Conservation (phyloP, 2,329 filamentous ascomycete species). For the Botryotinia calthae region DNA sequence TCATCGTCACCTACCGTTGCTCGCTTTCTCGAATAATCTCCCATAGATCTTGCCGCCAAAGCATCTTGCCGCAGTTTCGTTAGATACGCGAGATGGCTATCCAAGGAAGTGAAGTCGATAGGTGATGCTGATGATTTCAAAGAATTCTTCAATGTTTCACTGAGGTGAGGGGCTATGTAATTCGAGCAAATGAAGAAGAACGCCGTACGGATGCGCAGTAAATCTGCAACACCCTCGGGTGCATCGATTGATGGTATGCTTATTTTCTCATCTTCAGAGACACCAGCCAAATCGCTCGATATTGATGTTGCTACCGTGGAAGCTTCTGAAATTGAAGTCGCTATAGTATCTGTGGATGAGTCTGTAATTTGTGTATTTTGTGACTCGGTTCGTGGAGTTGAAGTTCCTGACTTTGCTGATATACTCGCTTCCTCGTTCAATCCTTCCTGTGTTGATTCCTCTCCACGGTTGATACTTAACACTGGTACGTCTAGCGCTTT, state of each 20-base stretch:
- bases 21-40: slow-evolving; percentile 71
- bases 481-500: slow-evolving; percentile 75
- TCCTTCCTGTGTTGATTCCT: slow-evolving; percentile 40
- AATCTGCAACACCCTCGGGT: slow-evolving; percentile 41
- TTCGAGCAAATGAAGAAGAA: slow-evolving; percentile 50
- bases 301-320: slow-evolving; percentile 42
- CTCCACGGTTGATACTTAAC: slow-evolving; percentile 61
- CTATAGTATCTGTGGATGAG: slow-evolving; percentile 38
- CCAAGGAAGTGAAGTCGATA: slow-evolving; percentile 68
- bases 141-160: slow-evolving; percentile 40
- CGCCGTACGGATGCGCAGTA: slow-evolving; percentile 49
- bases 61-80: slow-evolving; percentile 69
- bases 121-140: slow-evolving; percentile 39
- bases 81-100: slow-evolving; percentile 66
- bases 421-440: slow-evolving; percentile 33
- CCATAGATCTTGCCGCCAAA: slow-evolving; percentile 62
- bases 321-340: slow-evolving; percentile 41
- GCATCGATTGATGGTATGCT: slow-evolving; percentile 29
- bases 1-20: slow-evolving; percentile 62
- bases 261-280: slow-evolving; percentile 29
- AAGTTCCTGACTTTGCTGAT: slow-evolving; percentile 34
- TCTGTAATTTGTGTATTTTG: slow-evolving; percentile 37
- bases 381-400: slow-evolving; percentile 36
- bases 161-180: slow-evolving; percentile 45
- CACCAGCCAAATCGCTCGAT: slow-evolving; percentile 30